Percentiles rank a stretch among this genome's conserved stretches.
Evolutionary conservation across 139 green algal genomes (phyloP).

Genomic region (Chlorella vulgaris): DNA sequence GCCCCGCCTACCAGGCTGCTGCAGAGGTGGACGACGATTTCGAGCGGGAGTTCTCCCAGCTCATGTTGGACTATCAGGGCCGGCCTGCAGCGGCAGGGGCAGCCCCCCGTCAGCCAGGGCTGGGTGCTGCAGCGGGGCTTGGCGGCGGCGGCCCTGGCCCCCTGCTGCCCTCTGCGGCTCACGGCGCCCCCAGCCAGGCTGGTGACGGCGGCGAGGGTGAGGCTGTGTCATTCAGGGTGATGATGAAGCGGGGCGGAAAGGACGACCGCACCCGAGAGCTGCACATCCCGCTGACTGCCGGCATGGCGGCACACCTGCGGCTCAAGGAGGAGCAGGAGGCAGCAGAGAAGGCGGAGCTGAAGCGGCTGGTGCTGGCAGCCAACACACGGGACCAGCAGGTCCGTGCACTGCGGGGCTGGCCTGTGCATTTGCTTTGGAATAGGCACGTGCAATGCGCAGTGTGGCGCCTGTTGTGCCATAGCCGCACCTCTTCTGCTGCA

Average conservation of each 20-base stretch:
- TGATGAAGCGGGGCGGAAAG: slow-evolving; percentile 48
- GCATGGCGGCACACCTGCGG: slow-evolving; percentile 18
- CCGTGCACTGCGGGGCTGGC: not conserved
- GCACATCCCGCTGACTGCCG: slow-evolving; percentile 19
- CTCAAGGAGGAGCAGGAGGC: slow-evolving; percentile 22
- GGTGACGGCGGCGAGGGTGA: not conserved
- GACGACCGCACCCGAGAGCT: slow-evolving; percentile 48
- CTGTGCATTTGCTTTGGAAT: too few species aligned
- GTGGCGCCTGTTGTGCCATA: too few species aligned
- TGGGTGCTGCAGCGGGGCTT: slow-evolving; percentile 41
- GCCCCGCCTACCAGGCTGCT: not conserved
- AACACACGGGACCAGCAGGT: slow-evolving; percentile 27
- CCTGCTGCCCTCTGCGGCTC: not conserved
- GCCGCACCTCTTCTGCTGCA: too few species aligned
- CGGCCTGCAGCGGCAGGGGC: not conserved
- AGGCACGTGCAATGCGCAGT: too few species aligned
- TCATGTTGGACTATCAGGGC: slow-evolving; percentile 51
- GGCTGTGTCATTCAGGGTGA: slow-evolving; percentile 40
- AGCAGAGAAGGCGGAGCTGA: slow-evolving; percentile 79
- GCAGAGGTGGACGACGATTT: slow-evolving; percentile 76
- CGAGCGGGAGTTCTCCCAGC: slow-evolving; percentile 66
- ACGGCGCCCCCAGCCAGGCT: not conserved
- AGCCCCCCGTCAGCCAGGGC: not conserved
- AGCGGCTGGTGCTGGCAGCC: slow-evolving; percentile 78
- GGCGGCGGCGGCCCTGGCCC: not conserved